Evolutionary conservation across 73 alveolate species (phyloP), one percentile per base, ranked within the genome.

Genomic region (Uronychia setigera): DNA sequence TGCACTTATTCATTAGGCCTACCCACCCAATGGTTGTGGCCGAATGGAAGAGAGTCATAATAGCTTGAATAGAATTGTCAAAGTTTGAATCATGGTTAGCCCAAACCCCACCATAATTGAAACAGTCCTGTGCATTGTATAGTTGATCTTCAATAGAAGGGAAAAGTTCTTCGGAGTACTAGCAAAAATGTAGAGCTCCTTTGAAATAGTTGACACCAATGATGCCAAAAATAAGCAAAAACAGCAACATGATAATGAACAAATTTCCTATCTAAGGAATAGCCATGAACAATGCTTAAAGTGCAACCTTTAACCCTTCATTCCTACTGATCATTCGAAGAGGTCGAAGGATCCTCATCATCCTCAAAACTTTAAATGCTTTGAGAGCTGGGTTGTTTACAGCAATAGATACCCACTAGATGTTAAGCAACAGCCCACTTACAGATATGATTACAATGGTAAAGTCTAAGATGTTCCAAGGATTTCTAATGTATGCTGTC

Each of bases 341-440:
- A n/a, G n/a, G n/a, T n/a, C n/a, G n/a, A n/a, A n/a, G n/a, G n/a
- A n/a, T n/a, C n/a, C n/a, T n/a, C n/a, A n/a, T n/a, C n/a, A n/a
- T n/a, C n/a, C 99, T 89, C 78, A 97, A 89, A 78, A 97, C 86
- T 92, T 99, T 96, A 34, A 96, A 83, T 19, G 95, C 95, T 89
- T 96, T 96, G 33, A 97, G 74, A 60, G 87, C 84, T 78, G 81
- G 32, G 87, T 92, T 75, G 80, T 80, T 81, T 95, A 87, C 25
- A 85, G 83, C 31, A 82, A 60, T n/a, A 88, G 14, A 26, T 88
- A 77, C 26, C 78, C 77, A 29, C n/a, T n/a, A n/a, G n/a, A n/a
- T n/a, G n/a, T n/a, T n/a, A n/a, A n/a, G n/a, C n/a, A n/a, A n/a
- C n/a, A n/a, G n/a, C n/a, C n/a, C n/a, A n/a, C n/a, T 32, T 34